Evolutionary conservation across 129 eudicot species (phyloP).

Genomic region (Tagetes patula): DNA sequence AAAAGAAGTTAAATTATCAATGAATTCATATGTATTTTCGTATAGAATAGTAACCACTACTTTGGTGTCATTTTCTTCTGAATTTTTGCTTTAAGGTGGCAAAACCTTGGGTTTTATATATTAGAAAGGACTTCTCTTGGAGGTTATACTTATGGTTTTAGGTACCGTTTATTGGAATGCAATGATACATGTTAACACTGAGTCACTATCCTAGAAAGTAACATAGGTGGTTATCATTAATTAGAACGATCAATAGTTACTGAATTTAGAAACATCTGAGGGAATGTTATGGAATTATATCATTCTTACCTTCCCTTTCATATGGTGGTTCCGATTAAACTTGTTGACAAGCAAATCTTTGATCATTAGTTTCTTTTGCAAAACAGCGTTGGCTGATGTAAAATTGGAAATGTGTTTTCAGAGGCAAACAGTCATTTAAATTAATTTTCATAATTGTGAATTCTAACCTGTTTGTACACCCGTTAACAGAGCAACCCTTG

Average conservation of each 20-base stretch:
- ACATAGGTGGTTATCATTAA: conserved; percentile 1
- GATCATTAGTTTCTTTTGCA: conserved; percentile 1
- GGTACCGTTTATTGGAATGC: not conserved
- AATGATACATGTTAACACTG: conserved; percentile 1
- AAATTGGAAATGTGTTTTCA: conserved; percentile 1
- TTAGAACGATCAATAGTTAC: not conserved
- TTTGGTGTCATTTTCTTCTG: conserved; percentile 1
- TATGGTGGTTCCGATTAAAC: not conserved
- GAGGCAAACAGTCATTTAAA: conserved; percentile 7
- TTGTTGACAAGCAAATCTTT: conserved; percentile 17
- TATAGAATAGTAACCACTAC: not conserved
- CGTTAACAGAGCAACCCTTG: not conserved
- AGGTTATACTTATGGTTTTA: not conserved
- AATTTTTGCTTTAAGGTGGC: conserved; percentile 12
- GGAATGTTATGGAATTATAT: conserved; percentile 16
- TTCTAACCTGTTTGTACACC: not conserved
- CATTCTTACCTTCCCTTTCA: conserved; percentile 6
- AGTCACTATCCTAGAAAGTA: conserved; percentile 4
- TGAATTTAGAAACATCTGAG: conserved; percentile 7
- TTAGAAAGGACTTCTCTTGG: conserved; percentile 1
- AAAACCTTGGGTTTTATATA: not conserved
- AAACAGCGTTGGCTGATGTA: conserved; percentile 14
- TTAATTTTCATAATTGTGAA: not conserved
- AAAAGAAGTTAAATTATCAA: not conserved
- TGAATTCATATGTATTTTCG: not conserved